Conservation (phyloP, 1,284 basidiomycete genomes). For the Ustilago hordei region DNA sequence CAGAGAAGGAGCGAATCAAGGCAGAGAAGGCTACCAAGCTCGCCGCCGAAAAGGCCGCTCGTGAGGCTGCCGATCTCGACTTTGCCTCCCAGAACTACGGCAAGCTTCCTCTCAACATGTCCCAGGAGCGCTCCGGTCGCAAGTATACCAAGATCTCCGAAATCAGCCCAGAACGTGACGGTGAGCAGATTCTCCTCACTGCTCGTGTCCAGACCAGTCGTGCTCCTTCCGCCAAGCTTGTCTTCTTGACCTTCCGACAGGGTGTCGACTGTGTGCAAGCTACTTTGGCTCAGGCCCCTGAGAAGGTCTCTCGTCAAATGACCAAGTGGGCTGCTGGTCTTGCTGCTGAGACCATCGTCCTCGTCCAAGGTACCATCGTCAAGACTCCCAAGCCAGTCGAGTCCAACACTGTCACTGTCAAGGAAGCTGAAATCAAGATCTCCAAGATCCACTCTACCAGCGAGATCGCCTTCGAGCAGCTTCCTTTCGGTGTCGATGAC, state of each 20-base stretch:
- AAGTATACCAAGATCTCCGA: slow-evolving; percentile 76
- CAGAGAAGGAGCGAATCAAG: slow-evolving; percentile 78
- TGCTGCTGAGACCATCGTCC: slow-evolving; percentile 88
- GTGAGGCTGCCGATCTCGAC: slow-evolving; percentile 84
- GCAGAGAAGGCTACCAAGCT: slow-evolving; percentile 87
- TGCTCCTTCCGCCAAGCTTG: slow-evolving; percentile 82
- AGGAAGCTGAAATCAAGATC: slow-evolving; percentile 89
- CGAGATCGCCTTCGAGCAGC: slow-evolving; percentile 75
- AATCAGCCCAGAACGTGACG: slow-evolving; percentile 78
- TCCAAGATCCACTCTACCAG: slow-evolving; percentile 87
- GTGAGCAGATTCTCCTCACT: slow-evolving; percentile 84
- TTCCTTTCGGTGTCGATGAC: slow-evolving; percentile 94
- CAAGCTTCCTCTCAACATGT: slow-evolving; percentile 89
- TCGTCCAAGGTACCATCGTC: slow-evolving; percentile 78
- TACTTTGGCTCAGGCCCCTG: slow-evolving; percentile 80
- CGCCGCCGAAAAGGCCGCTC: slow-evolving; percentile 80
- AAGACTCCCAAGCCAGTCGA: slow-evolving; percentile 83
- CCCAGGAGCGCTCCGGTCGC: slow-evolving; percentile 75
- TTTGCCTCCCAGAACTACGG: slow-evolving; percentile 89
- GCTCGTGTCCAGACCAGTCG: slow-evolving; percentile 92
- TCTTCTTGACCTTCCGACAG: slow-evolving; percentile 92
- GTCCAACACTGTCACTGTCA: slow-evolving; percentile 88
- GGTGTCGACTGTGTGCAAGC: slow-evolving; percentile 90
- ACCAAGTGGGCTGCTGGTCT: slow-evolving; percentile 88
- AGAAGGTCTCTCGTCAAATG: slow-evolving; percentile 96